Conservation (phyloP, 2,329 filamentous ascomycete genomes). For the Talaromyces verruculosus region DNA sequence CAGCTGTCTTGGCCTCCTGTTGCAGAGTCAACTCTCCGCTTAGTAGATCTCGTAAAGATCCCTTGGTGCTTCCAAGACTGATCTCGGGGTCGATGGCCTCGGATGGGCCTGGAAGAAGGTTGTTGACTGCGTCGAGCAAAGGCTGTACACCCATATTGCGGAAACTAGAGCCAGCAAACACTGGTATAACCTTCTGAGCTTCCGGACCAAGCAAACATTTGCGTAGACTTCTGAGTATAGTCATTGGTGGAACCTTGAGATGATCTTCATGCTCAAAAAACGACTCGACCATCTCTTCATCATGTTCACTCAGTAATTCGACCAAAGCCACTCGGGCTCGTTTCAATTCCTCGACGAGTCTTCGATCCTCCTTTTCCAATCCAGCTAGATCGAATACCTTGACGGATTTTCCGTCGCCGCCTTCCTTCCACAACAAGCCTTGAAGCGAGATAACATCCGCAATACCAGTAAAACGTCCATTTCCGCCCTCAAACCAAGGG, state of each 20-base stretch:
- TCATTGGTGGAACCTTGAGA: conserved; percentile 61
- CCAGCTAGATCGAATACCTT: conserved; percentile 57
- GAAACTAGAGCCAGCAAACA: conserved; percentile 91
- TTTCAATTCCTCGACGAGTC: conserved; percentile 65
- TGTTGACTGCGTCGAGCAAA: conserved; percentile 80
- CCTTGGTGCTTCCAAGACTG: conserved; percentile 60
- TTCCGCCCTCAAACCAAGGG: conserved; percentile 79
- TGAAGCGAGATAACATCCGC: conserved; percentile 77
- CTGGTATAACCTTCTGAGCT: conserved; percentile 69
- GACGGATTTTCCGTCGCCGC: conserved; percentile 64
- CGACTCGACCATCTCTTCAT: conserved; percentile 79
- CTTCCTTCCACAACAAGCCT: conserved; percentile 70
- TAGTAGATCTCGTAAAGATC: conserved; percentile 54
- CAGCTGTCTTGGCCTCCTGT: conserved; percentile 32
- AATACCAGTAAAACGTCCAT: conserved; percentile 76
- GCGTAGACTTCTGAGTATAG: conserved; percentile 73
- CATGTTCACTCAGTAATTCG: conserved; percentile 82
- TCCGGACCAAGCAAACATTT: conserved; percentile 65
- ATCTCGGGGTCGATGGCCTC: conserved; percentile 80
- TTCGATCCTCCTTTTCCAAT: conserved; percentile 51
- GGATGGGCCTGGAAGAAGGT: conserved; percentile 78
- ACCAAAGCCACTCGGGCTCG: conserved; percentile 74
- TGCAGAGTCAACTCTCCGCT: conserved; percentile 47
- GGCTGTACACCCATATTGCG: conserved; percentile 92
- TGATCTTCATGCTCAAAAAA: conserved; percentile 78